Evolutionary conservation across 139 green algal species (phyloP), one percentile per base, ranked within the genome.

Genomic region (Picochlorum sp.): DNA sequence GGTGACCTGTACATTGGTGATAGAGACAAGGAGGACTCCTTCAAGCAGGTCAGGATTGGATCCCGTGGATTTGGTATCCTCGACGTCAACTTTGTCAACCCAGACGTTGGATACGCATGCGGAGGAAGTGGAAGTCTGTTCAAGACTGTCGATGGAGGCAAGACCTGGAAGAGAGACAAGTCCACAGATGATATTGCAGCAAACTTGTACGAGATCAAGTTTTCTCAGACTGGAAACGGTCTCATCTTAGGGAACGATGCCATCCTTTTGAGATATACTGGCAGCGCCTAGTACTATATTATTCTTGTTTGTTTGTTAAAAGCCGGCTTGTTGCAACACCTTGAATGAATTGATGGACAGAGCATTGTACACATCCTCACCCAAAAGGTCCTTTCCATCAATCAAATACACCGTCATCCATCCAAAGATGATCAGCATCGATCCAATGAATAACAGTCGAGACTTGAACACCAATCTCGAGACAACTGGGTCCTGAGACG

Each of bases 201-300:
- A 50, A 99, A 99, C 84, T 79, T 99, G 62, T 99, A 99, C 67
- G 83, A 79, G 14, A 81, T 99, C 18, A 90, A 92, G 68, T 98
- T 95, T 71, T 66, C 11, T 7, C 21, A 28, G 6, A 1, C 66
- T 6, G 59, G 76, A 54, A 72, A 83, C 11, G 93, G 93, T 57
- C 98, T 97, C 74, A 85, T 99, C 38, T 86, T 99, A 1, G 92
- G 92, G 45, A 98, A 98, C 65, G 86, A 95, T 54, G 85, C 79
- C 50, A 81, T 97, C 45, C 68, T 98, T 66, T 79, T 98, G 52
- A 68, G 88, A 8, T 91, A 90, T 77, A 84, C 37, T 66, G 61
- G 61, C 14, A 34, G 23, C 21, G 23, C 51, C 15, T 59, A 34
- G 38, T n/a, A 13, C 23, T 30, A 50, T 24, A 55, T 56, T 66